Evolutionary conservation across 208 protist genomes (phyloP), one percentile per base, ranked within the genome.

Genomic region (Acanthamoeba polyphaga): DNA sequence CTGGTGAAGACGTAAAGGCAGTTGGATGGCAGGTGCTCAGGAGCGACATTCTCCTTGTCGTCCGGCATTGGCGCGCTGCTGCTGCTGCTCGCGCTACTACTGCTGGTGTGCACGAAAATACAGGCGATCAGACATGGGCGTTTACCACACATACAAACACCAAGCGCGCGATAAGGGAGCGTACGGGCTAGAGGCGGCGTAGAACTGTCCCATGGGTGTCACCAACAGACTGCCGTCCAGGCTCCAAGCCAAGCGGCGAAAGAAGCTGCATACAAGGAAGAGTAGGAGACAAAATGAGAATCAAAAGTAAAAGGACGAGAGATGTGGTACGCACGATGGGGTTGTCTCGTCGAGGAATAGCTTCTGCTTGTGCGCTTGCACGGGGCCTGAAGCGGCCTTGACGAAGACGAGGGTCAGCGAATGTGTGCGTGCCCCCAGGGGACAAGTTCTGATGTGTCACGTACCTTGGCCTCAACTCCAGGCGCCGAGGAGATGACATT

Each of bases 241-340:
- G 62, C 62, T 92, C 87, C 87, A 92, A 76, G 87, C 87, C 87
- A 92, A 27, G 32, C 87, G 87, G 34, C 87, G 87, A 51, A 92
- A 92, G 60, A 92, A 92, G 0, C 87, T 92, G 46, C 34, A 74
- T 1, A 55, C 19, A 53, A 64, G 0, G 24, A 2, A 88, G n/a
- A 88, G 0, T 1, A 8, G 60, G 17, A 55, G 22, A 80, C 1
- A 38, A 10, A 80, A 1, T 24, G 29, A 80, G 72, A 17, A 46
- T 46, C 72, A 19, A 80, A 24, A 46, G 10, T 24, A 82, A 82
- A n/a, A 10, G 27, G 27, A 24, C 22, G 2, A 10, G 12, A 34
- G 8, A 89, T 19, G 9, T 49, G n/a, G 51, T 13, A 64, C 82
- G 10, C 29, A 92, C 87, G 87, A 92, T 51, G 87, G 64, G 32